Percentiles rank a stretch among this genome's conserved stretches.
phyloP scores from a whole-genome alignment of 2,329 filamentous ascomycete species.

The Exophiala sideris region DNA sequence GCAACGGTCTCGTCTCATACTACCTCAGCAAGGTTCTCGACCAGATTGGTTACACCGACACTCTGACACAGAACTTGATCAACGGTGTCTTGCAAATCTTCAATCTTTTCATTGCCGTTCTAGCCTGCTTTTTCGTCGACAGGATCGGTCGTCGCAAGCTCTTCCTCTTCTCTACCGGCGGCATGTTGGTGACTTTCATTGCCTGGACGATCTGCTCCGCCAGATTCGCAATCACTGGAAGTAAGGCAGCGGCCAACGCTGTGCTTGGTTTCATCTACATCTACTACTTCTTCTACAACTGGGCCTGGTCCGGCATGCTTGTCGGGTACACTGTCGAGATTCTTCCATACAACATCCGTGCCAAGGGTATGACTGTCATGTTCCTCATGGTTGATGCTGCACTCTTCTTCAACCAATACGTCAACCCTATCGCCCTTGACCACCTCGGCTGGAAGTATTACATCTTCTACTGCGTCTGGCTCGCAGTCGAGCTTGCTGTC shows the following conservation, averaged over 20 bases:
- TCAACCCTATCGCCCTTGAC: conserved; percentile 36
- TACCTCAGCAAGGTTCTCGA: conserved; percentile 39
- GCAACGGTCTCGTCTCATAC: conserved; percentile 46
- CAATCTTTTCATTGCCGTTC: conserved; percentile 37
- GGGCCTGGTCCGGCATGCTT: conserved; percentile 38
- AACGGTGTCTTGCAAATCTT: conserved; percentile 42
- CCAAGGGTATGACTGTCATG: conserved; percentile 45
- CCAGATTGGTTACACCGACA: conserved; percentile 37
- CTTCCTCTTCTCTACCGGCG: conserved; percentile 41
- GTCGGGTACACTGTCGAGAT: conserved; percentile 47
- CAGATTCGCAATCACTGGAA: conserved; percentile 34
- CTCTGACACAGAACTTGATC: conserved; percentile 40
- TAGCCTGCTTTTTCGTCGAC: conserved; percentile 41
- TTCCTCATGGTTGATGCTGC: conserved; percentile 34
- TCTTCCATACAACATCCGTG: conserved; percentile 48
- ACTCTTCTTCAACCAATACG: conserved; percentile 36
- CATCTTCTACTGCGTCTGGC: conserved; percentile 37
- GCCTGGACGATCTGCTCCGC: conserved; percentile 42
- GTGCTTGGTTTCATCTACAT: conserved; percentile 44
- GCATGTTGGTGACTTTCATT: conserved; percentile 46
- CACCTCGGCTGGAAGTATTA: conserved; percentile 37
- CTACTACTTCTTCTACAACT: conserved; percentile 41
- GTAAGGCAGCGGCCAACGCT: conserved; percentile 34
- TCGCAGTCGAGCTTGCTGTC: conserved; percentile 32
- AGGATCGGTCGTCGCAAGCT: conserved; percentile 42